phyloP scores from a whole-genome alignment of 108 stramenopile genomes.

The Epithemia pelagica region DNA sequence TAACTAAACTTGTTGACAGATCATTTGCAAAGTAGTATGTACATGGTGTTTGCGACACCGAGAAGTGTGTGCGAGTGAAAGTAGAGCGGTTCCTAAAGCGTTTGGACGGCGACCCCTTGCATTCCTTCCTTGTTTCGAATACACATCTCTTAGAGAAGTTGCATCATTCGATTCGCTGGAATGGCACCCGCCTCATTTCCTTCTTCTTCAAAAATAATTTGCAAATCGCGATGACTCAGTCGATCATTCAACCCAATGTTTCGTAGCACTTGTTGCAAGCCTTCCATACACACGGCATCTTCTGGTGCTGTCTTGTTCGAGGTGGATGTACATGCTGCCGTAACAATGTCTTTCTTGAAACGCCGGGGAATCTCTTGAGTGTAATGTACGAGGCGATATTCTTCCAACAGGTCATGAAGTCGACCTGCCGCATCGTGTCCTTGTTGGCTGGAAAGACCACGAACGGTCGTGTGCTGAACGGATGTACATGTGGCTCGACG shows the following conservation, averaged over 20 bases:
- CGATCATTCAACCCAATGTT: constrained; percentile 8
- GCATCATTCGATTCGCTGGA: not conserved
- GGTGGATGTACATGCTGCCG: not conserved
- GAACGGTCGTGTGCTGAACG: too few relatives aligned
- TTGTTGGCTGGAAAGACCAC: too few relatives aligned
- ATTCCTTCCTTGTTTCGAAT: too few relatives aligned
- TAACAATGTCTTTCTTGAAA: constrained; percentile 12
- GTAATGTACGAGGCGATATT: constrained; percentile 9
- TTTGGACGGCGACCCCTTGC: too few relatives aligned
- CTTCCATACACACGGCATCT: not conserved
- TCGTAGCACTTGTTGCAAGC: constrained; percentile 3
- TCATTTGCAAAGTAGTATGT: too few relatives aligned
- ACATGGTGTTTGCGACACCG: too few relatives aligned
- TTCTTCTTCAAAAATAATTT: constrained; percentile 3
- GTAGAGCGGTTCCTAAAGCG: too few relatives aligned
- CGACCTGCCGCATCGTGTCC: not conserved
- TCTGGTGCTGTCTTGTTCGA: not conserved
- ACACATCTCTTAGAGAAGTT: too few relatives aligned
- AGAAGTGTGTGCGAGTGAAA: too few relatives aligned
- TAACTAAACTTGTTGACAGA: too few relatives aligned
- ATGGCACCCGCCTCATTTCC: constrained; percentile 6
- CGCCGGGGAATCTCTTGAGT: constrained; percentile 10
- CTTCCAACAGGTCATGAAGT: constrained; percentile 4
- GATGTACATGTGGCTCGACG: too few relatives aligned
- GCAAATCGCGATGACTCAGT: not conserved